phyloP scores from a whole-genome alignment of 2,329 filamentous ascomycete genomes.

The Aspergillus glaucus region DNA sequence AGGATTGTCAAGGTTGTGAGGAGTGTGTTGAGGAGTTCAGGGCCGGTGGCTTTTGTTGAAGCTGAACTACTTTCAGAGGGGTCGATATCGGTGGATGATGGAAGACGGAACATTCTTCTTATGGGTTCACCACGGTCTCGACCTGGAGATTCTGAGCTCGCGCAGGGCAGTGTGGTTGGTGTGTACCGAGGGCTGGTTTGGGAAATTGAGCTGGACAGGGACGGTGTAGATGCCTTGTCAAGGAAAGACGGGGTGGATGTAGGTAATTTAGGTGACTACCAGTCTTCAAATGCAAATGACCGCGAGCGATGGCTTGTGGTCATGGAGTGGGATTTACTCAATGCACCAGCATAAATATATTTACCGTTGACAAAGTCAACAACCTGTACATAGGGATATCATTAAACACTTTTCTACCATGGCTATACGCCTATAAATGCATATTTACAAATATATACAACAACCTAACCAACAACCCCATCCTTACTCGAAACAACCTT shows the following conservation, averaged over 20 bases:
- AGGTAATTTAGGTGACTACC: background rate
- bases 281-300: background rate
- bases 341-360: background rate
- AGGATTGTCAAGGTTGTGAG: conserved; percentile 13
- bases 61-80: background rate
- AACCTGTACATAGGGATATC: too few relatives aligned
- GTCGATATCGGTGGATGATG: too few relatives aligned
- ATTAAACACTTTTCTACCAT: too few relatives aligned
- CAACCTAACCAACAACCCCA: too few relatives aligned
- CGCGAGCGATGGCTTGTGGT: conserved; percentile 28
- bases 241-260: background rate
- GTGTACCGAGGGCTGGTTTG: conserved; percentile 29
- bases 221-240: background rate
- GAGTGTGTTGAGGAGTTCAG: conserved; percentile 17
- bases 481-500: conserved; percentile 24
- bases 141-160: conserved; percentile 5
- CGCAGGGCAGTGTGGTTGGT: conserved; percentile 21
- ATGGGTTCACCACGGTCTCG: conserved; percentile 20
- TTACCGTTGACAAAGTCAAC: too few relatives aligned
- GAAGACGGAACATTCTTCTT: conserved; percentile 18
- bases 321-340: conserved; percentile 36
- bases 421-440: too few relatives aligned
- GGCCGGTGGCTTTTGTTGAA: conserved; percentile 19
- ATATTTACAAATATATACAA: background rate
- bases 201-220: conserved; percentile 26